Conservation (phyloP, 2,329 filamentous ascomycete genomes). For the Aspergillus pseudoterreus region DNA sequence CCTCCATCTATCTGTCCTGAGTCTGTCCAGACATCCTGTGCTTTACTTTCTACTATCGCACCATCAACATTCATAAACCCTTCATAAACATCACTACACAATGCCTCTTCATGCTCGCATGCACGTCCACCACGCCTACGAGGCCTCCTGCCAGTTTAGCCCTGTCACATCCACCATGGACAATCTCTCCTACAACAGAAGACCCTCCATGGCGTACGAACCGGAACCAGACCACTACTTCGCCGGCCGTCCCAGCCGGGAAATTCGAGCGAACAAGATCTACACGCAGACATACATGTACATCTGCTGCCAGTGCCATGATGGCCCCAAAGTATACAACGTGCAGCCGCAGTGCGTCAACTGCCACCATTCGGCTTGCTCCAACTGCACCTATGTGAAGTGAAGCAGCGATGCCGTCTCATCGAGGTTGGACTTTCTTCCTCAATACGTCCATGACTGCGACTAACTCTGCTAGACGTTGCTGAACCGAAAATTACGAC, state of each 20-base stretch:
- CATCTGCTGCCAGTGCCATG: constrained; percentile 36
- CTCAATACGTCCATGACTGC: constrained; percentile 1
- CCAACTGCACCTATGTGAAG: constrained; percentile 21
- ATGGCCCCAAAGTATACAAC: constrained; percentile 38
- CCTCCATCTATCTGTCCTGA: neutral
- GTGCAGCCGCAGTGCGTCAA: constrained; percentile 29
- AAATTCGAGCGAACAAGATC: neutral
- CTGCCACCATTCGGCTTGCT: constrained; percentile 19
- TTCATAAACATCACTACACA: neutral
- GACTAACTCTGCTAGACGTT: constrained; percentile 2
- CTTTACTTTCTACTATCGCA: neutral
- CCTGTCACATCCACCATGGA: neutral
- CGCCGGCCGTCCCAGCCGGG: neutral
- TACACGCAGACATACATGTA: constrained; percentile 25
- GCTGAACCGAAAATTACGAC: neutral
- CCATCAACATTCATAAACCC: neutral
- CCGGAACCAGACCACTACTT: neutral
- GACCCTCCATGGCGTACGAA: neutral
- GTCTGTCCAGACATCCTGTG: neutral
- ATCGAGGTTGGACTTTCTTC: neutral
- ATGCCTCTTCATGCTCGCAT: neutral
- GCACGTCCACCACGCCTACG: neutral
- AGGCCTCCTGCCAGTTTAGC: neutral
- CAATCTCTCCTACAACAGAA: neutral
- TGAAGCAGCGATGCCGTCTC: constrained; percentile 1